Percentiles rank a stretch among this genome's conserved stretches.
Conservation (phyloP, 1,284 basidiomycete genomes). For the Tremellales sp. region DNA sequence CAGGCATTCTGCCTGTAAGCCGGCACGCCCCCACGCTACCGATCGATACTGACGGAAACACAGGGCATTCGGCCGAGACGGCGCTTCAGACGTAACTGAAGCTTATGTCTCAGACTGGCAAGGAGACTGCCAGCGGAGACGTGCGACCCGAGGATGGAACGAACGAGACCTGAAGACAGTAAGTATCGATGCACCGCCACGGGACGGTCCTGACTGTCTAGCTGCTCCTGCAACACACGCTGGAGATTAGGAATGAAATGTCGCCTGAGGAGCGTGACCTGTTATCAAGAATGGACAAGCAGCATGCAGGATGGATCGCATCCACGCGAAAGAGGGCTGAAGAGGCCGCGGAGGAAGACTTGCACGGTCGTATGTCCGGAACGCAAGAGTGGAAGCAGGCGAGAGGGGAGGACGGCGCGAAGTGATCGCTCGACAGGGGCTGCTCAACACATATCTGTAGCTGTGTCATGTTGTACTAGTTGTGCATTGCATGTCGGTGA, state of each 20-base stretch:
- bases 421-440: no score
- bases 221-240: neutral
- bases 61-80: slow-evolving; percentile 47
- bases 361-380: slow-evolving; percentile 46
- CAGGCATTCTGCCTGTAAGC: slow-evolving; percentile 49
- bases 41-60: neutral
- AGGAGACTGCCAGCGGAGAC: slow-evolving; percentile 22
- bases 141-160: slow-evolving; percentile 28
- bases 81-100: slow-evolving; percentile 50
- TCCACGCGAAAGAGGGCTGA: slow-evolving; percentile 28
- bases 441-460: no score
- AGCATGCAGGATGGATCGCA: slow-evolving; percentile 35
- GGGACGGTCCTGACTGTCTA: neutral
- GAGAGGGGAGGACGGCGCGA: slow-evolving; percentile 45
- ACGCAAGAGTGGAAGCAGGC: slow-evolving; percentile 49
- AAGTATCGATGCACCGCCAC: slow-evolving; percentile 11
- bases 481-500: neutral
- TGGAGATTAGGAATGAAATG: neutral
- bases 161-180: slow-evolving; percentile 40
- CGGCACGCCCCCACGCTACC: neutral
- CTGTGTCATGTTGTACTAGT: neutral
- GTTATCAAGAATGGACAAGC: slow-evolving; percentile 36
- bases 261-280: slow-evolving; percentile 10
- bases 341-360: slow-evolving; percentile 29
- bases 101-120: slow-evolving; percentile 48